These are phyloP conservation scores for Acer negundo DNA, from an alignment of 345 rosid genomes.

Conservation along the genomic window DNA sequence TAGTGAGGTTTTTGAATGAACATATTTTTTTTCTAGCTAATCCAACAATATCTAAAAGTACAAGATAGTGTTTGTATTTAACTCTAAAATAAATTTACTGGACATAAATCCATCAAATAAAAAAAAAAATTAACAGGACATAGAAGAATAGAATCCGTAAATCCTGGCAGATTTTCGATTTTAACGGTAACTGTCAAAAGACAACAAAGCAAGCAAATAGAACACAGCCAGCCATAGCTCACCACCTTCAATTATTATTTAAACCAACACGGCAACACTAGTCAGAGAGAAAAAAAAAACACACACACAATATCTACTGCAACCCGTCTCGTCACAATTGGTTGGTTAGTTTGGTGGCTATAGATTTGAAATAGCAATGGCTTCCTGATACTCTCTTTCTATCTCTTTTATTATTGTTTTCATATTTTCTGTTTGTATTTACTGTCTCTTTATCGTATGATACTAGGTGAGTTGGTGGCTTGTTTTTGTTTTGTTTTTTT, in stretches of 20 bases:
- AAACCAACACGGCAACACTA: not conserved
- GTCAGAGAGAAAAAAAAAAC: not conserved
- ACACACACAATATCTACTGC: not conserved
- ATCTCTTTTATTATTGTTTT: not conserved
- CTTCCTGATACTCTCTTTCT: not conserved
- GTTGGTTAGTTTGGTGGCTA: not conserved
- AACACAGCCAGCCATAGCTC: not conserved
- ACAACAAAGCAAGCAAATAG: not conserved
- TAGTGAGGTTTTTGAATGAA: too few species aligned
- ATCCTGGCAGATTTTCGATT: too few species aligned
- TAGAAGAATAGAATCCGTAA: too few species aligned
- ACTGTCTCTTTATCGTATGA: too few species aligned
- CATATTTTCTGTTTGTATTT: not conserved
- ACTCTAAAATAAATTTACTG: too few species aligned
- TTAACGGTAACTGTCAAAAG: not conserved
- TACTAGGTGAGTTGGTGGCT: not conserved
- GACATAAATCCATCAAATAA: too few species aligned
- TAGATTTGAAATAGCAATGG: not conserved
- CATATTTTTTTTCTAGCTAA: too few species aligned
- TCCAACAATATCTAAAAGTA: too few species aligned
- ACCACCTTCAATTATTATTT: slow-evolving; percentile 11
- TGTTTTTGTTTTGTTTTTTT: not conserved
- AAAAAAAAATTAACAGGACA: too few species aligned
- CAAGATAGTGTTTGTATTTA: too few species aligned
- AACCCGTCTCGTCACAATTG: not conserved